Evolutionary conservation across 345 rosid genomes (phyloP), one percentile per base, ranked within the genome.

Genomic region (Populus alba): DNA sequence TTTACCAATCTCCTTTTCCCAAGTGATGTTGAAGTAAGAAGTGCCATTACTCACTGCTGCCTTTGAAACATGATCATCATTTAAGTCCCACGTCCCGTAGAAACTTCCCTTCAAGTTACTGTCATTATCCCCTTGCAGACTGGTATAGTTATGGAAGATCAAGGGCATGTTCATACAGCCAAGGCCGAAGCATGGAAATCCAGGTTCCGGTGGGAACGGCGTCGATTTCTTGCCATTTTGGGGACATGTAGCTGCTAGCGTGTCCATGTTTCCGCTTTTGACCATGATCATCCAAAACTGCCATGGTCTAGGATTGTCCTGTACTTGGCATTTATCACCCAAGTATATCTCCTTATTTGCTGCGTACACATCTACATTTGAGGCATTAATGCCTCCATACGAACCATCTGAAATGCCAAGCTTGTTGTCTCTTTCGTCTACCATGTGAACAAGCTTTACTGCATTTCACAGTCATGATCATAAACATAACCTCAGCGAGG

Each of bases 211-310:
- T 8, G 70, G 75, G 22, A 86, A 90, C 39, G 93, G 91, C 69
- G 68, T 84, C 12, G 66, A 69, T 67, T 70, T 79, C 65, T 85
- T 75, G 47, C 95, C 95, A 61, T 94, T 88, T 67, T 85, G 22
- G 15, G 95, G 98, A 45, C 98, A 94, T 22, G 81, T 75, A 57
- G 88, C 85, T 35, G 90, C 85, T 7, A 31, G 78, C 25, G 90
- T 85, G 81, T 92, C 97, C 70, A 83, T 89, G 83, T 94, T 92
- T 2, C 98, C 98, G 83, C 92, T 94, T 77, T 94, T 94, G 49
- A 94, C 86, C 98, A 94, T 92, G 68, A 92, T 78, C 94, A 89
- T 92, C 97, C 98, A 92, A 80, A 91, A 94, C 47, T 93, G 92
- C 97, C 97, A 91, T 41, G 95, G 95, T 5, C 79, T 86, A 63